Evolutionary conservation across 257 asterid genomes (phyloP), one percentile per base, ranked within the genome.

Genomic region (Nicotiana benthamiana): DNA sequence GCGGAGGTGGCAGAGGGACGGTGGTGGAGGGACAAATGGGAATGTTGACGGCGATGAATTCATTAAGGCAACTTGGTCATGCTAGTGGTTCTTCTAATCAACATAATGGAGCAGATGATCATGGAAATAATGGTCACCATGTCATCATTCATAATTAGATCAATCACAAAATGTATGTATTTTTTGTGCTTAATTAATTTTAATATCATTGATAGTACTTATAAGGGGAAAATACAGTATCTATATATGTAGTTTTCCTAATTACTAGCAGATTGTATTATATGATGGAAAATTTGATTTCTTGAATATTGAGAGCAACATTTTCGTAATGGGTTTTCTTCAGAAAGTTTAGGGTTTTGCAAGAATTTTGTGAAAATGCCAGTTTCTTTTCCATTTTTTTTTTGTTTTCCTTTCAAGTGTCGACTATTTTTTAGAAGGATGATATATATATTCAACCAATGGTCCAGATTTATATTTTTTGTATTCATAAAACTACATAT

Each of bases 1-100:
- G 87, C 5, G 81, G 84, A 5, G 82, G 83, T 6, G 80, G 89
- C 3, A 80, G 84, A 3, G 83, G 83, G 9, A n/a, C 77, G 81
- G 87, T 9, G 43, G 85, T 34, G 59, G 97, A 92, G 34, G 92
- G 93, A 8, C 94, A 92, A 76, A 28, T 88, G 20, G 91, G 94
- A 43, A 89, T 90, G 93, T 83, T 90, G 1, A 86, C 92, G 2
- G 91, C 87, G 7, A 78, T 92, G 9, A 89, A 86, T 24, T 82
- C 86, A 4, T 93, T 87, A 24, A 81, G 90, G 86, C 84, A 83
- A 40, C 27, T 54, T 43, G 77, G 83, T 70, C 74, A 81, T 7
- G 86, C 84, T 15, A 82, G 84, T n/a, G 88, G 86, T 8, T 83
- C 82, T 9, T 43, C 64, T 30, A 89, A 63, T 77, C 75, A 26